Evolutionary conservation across 352 stramenopile species (phyloP), one percentile per base, ranked within the genome.

Genomic region (Phytophthora macrochlamydospora): DNA sequence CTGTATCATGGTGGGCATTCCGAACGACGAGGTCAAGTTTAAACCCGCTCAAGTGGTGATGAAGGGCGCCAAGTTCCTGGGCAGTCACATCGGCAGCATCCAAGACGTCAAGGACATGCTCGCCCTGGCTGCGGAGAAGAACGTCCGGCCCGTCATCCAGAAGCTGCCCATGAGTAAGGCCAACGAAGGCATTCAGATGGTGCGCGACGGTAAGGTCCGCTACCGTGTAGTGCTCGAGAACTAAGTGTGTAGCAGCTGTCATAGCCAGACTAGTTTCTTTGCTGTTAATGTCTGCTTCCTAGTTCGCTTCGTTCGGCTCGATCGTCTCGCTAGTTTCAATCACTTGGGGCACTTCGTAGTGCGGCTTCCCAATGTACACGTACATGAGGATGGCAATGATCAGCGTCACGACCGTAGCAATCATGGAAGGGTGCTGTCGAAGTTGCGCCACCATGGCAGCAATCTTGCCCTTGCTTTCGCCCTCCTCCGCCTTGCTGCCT

Each of bases 101-200:
- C 58, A 67, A 14, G 84, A 94, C 42, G 92, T 90, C 24, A 81
- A 94, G 66, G 81, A 94, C 38, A 93, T 97, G 83, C 63, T 97
- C 6, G 65, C 88, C 28, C 82, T 97, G 3, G 95, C 89, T 30
- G 71, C 69, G 1, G 62, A 84, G 52, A 82, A 94, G 54, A 76
- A 91, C 18, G 81, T 94, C 29, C 65, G 71, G 1, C 64, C 80
- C n/a, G 67, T 86, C 1, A 73, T 85, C 28, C 73, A 87, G 57
- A 83, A 76, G 51, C 29, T 89, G 56, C 73, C 81, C 7, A 86
- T 88, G 77, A 65, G 45, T 33, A 50, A 83, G 33, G 73, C 56
- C 11, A 85, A 87, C 63, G 63, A 83, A 30, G 78, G 74, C 35
- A 66, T 87, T 8, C 51, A 82, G 50, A 71, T 80, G 65, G 62